Conservation (phyloP, 1,139 yeast genomes). For the Yamadazyma friedrichii region DNA sequence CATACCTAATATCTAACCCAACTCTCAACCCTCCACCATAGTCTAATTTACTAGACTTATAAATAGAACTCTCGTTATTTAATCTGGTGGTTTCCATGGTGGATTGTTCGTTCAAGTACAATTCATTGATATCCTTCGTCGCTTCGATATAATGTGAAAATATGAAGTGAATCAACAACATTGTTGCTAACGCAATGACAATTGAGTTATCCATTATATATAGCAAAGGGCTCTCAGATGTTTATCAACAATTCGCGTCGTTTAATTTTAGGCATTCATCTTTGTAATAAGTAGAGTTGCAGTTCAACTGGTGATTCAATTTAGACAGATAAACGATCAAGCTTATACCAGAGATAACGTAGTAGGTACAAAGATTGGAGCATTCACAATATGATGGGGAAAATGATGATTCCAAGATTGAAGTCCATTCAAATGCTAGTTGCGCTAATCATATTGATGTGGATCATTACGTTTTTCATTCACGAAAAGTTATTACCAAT, state of each 20-base stretch:
- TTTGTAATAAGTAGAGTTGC: too few relatives aligned
- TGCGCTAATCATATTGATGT: constrained; percentile 21
- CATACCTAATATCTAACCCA: constrained; percentile 61
- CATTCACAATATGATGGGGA: not conserved
- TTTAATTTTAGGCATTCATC: not conserved
- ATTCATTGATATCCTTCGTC: constrained; percentile 51
- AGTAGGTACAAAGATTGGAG: too few relatives aligned
- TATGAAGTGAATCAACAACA: constrained; percentile 20
- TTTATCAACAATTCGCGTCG: not conserved
- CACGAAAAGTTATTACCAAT: constrained; percentile 36
- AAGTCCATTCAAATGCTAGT: constrained; percentile 28
- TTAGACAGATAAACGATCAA: too few relatives aligned
- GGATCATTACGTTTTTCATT: constrained; percentile 31
- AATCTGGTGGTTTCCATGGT: constrained; percentile 55
- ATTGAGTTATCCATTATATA: constrained; percentile 7
- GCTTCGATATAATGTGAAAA: constrained; percentile 25
- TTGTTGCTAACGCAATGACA: constrained; percentile 19
- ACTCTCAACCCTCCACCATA: constrained; percentile 60
- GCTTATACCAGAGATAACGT: too few relatives aligned
- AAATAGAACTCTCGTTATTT: constrained; percentile 59
- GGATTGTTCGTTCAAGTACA: constrained; percentile 62
- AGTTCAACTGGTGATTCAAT: not conserved
- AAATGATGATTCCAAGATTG: constrained; percentile 9
- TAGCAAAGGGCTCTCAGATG: not conserved
- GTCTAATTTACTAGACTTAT: constrained; percentile 64